Evolutionary conservation across 441 rosid species (phyloP).

Genomic region (Manihot esculenta): DNA sequence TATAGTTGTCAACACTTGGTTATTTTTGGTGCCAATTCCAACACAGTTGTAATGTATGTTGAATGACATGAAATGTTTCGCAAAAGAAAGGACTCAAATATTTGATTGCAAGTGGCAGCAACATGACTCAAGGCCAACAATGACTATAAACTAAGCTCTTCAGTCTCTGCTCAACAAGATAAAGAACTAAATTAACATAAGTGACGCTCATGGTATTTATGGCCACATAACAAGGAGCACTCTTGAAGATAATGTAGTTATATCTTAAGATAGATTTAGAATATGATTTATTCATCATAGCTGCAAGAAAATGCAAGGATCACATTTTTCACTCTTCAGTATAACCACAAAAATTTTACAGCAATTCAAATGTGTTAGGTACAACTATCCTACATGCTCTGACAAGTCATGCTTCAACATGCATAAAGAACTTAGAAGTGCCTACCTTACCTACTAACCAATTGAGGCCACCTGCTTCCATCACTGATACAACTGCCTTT

Average conservation of each 20-base stretch:
- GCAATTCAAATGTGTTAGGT: slow-evolving; percentile 11
- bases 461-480: slow-evolving; percentile 92
- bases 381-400: slow-evolving; percentile 5
- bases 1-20: background rate
- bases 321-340: background rate
- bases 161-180: background rate
- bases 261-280: background rate
- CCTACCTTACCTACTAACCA: slow-evolving; percentile 98
- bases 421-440: slow-evolving; percentile 34
- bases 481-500: slow-evolving; percentile 69
- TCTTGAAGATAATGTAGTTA: background rate
- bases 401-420: slow-evolving; percentile 13
- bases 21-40: background rate
- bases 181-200: background rate
- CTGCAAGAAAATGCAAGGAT: background rate
- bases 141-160: background rate
- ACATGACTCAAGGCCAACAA: background rate
- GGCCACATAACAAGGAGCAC: background rate
- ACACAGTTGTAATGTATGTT: background rate
- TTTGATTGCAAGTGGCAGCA: background rate
- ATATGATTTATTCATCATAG: background rate
- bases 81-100: slow-evolving; percentile 6
- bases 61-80: background rate
- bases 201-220: background rate
- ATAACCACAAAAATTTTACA: background rate